These are phyloP conservation scores for Termitomyces sp. DNA, from an alignment of 768 basidiomycete genomes.

Conservation along the genomic window DNA sequence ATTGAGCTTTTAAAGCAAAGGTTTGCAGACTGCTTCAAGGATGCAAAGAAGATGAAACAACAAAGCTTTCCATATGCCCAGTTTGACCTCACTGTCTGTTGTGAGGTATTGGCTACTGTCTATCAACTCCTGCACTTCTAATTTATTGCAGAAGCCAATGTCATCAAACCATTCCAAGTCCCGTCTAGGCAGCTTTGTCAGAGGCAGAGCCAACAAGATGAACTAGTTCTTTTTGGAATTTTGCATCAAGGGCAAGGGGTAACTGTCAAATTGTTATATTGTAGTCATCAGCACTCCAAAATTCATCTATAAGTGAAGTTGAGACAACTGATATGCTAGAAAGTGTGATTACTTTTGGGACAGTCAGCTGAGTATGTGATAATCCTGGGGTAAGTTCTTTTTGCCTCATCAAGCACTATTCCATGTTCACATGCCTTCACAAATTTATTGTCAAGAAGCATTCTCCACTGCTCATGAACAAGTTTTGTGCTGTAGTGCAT, in stretches of 20 bases:
- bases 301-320: not conserved
- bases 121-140: no score
- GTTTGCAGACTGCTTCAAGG: no score
- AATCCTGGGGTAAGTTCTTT: conserved; percentile 18
- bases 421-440: conserved; percentile 21
- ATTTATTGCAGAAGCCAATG: no score
- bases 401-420: conserved; percentile 23
- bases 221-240: not conserved
- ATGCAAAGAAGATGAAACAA: no score
- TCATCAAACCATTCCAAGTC: no score
- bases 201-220: not conserved
- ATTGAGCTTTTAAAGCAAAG: no score
- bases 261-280: not conserved
- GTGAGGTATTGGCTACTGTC: no score
- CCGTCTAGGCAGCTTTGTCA: no score
- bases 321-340: no score
- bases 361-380: conserved; percentile 27
- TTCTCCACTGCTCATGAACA: conserved; percentile 19
- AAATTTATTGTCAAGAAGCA: conserved; percentile 22
- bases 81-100: no score
- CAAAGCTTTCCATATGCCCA: no score
- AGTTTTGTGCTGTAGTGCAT: conserved; percentile 23
- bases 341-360: conserved; percentile 3
- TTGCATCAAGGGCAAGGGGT: not conserved
- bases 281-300: not conserved